Evolutionary conservation across 768 basidiomycete genomes (phyloP).

Genomic region (Trametes cubensis): DNA sequence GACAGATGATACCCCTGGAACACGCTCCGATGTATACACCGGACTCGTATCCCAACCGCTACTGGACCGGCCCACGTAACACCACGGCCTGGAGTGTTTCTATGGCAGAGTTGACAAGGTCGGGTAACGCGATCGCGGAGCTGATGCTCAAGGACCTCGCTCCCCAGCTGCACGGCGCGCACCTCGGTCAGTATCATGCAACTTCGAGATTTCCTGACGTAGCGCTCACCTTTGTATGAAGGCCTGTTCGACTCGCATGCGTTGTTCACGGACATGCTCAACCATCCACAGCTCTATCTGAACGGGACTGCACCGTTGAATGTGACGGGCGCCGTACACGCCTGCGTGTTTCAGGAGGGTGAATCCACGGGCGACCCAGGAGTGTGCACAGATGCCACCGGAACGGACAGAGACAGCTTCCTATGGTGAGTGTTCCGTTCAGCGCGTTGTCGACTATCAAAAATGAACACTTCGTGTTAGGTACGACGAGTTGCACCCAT

Average conservation of each 20-base stretch:
- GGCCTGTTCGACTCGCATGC: conserved; percentile 64
- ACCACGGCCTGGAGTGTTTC: conserved; percentile 39
- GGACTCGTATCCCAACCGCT: conserved; percentile 37
- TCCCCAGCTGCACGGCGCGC: conserved; percentile 43
- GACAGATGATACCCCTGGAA: conserved; percentile 41
- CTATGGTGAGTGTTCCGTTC: conserved; percentile 43
- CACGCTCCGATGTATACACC: conserved; percentile 35
- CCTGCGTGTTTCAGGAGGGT: conserved; percentile 48
- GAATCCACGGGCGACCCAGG: conserved; percentile 33
- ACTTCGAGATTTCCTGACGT: neutral
- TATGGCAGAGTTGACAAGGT: conserved; percentile 37
- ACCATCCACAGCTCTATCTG: conserved; percentile 52
- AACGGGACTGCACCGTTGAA: conserved; percentile 68
- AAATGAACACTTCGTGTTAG: conserved; percentile 5
- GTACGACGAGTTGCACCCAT: conserved; percentile 64
- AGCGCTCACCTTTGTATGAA: conserved; percentile 24
- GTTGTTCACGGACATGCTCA: conserved; percentile 61
- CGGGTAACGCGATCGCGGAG: conserved; percentile 35
- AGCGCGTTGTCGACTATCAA: neutral
- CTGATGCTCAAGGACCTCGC: conserved; percentile 32
- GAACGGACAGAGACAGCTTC: conserved; percentile 57
- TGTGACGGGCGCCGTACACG: conserved; percentile 52
- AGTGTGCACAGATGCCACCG: conserved; percentile 42
- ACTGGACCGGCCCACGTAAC: conserved; percentile 38
- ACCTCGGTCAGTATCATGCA: conserved; percentile 49